Evolutionary conservation across 805 yeast species (phyloP), one percentile per base, ranked within the genome.

Genomic region (Phaffomyces thermotolerans): DNA sequence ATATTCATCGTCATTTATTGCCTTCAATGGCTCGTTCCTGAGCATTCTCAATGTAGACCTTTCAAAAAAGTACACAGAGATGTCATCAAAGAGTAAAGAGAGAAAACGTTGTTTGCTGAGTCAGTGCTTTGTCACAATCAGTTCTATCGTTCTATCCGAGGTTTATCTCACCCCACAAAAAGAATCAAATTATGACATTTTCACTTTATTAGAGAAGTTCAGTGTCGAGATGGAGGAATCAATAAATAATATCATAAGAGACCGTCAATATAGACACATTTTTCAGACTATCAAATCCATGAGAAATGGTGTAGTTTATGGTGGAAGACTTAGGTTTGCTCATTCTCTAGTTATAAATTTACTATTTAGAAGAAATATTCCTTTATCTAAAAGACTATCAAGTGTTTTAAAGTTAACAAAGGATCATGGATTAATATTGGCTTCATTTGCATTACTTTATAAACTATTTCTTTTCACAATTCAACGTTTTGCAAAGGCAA

Each of bases 271-370:
- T 48, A 64, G 62, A 34, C 67, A 61, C n/a, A 17, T 62, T 4
- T 57, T 69, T 12, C 61, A 63, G 20, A 52, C 68, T 17, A 36
- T 69, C 37, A 66, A 66, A 43, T 73, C 74, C 6, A 59, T 65
- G 42, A 54, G 72, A 27, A 70, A 70, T 51, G 65, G 72, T 45
- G 41, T 73, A 7, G 78, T 76, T 7, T 79, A 79, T 48, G 86
- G 86, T 2, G 81, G 80, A 4, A 71, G 75, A 51, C 62, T 79
- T 34, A 64, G 86, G 40, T 78, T 80, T 53, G 73, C 79, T 39
- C 86, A 79, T 59, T 80, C 84, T 1, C 56, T 79, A 39, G 86
- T 79, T 37, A 79, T 79, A 61, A 73, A 76, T 39, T 58, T 78
- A 30, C 63, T 80, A 24, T 80, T 78, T 43, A 53, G 53, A 40